phyloP scores from a whole-genome alignment of 2,329 filamentous ascomycete genomes.

The Teratosphaeria epicoccoides region DNA sequence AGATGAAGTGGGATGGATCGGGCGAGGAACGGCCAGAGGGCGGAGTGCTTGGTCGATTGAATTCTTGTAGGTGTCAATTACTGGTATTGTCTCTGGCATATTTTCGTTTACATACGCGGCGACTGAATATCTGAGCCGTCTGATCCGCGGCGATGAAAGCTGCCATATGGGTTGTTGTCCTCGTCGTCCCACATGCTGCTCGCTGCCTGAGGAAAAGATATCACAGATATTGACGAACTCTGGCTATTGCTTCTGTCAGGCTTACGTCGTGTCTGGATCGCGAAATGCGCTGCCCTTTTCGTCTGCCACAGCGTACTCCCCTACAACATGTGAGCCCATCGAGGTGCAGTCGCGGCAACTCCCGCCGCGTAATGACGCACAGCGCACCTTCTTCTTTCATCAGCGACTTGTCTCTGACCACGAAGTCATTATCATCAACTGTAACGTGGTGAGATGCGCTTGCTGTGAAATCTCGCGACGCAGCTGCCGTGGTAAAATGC shows the following conservation, averaged over 20 bases:
- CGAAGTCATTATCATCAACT: neutral
- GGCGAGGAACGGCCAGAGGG: constrained; percentile 63
- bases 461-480: neutral
- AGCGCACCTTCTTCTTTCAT: neutral
- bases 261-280: neutral
- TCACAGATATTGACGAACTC: neutral
- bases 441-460: too few species aligned
- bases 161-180: constrained; percentile 95
- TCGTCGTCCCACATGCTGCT: constrained; percentile 91
- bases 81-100: neutral
- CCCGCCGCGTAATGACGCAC: neutral
- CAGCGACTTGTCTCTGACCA: neutral
- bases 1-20: constrained; percentile 50
- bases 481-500: neutral
- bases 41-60: constrained; percentile 51
- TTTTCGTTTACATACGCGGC: constrained; percentile 15
- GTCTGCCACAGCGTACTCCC: neutral
- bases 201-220: neutral
- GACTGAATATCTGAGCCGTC: constrained; percentile 50
- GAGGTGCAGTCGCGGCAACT: neutral
- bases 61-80: constrained; percentile 31
- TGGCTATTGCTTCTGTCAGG: neutral
- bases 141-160: constrained; percentile 79
- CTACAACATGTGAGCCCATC: neutral
- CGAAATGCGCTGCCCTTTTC: neutral